Evolutionary conservation across 176 grass and related monocot species (phyloP).

Genomic region (Juncus effusus): DNA sequence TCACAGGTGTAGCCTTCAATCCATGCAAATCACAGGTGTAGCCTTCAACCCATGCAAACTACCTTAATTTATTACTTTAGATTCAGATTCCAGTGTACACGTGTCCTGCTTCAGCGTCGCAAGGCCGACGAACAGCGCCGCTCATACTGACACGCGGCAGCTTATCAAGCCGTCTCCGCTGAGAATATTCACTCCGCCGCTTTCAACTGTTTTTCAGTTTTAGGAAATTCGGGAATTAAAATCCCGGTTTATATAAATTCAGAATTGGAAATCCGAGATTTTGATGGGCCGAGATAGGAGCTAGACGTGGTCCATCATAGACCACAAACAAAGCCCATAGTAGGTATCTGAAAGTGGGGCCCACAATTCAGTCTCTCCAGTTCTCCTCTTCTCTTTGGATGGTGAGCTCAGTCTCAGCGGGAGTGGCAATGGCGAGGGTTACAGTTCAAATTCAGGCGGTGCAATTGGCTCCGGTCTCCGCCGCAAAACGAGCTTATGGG

Average conservation of each 20-base stretch:
- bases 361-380: not conserved
- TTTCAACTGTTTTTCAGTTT: too few species aligned
- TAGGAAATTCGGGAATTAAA: too few species aligned
- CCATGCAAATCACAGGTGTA: conserved; percentile 41
- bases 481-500: conserved; percentile 5
- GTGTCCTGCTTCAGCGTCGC: not conserved
- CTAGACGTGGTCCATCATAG: too few species aligned
- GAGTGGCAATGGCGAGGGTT: conserved; percentile 6
- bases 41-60: conserved; percentile 23
- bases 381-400: not conserved
- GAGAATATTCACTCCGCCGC: too few species aligned
- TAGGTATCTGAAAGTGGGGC: too few species aligned
- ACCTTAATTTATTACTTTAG: conserved; percentile 15
- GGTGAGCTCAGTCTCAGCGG: not conserved
- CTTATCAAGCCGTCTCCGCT: too few species aligned
- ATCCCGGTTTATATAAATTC: too few species aligned
- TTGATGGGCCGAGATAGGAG: too few species aligned
- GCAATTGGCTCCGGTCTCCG: not conserved
- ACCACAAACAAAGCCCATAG: too few species aligned
- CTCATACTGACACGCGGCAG: too few species aligned
- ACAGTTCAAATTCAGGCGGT: not conserved
- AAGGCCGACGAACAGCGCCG: too few species aligned
- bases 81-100: not conserved
- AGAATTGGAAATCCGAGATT: too few species aligned
- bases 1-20: conserved; percentile 30